Evolutionary conservation across 345 rosid genomes (phyloP), one percentile per base, ranked within the genome.

Genomic region (Streptanthus diversifolius): DNA sequence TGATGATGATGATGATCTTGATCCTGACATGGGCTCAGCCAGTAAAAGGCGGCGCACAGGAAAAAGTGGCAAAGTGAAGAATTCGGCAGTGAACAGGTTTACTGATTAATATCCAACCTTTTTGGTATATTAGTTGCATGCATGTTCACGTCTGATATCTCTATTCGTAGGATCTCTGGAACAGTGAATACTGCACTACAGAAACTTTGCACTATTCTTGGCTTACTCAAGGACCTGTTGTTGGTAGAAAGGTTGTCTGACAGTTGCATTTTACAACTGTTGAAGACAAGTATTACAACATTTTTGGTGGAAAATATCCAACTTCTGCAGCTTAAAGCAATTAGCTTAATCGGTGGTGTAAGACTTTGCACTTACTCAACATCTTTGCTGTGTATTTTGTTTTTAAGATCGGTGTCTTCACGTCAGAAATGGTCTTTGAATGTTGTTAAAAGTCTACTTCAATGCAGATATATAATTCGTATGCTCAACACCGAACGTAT

Each of bases 241-340:
- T 58, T 88, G 60, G 85, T 88, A 60, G 99, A 95, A 90, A 90
- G 80, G 80, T 79, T 95, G 67, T 95, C 99, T 54, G 99, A 95
- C 84, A 88, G 98, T 82, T 92, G 97, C 85, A 90, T 95, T 78
- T 76, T 95, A 51, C 99, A 95, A 80, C 82, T 95, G 75, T 79
- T 90, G 65, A 95, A 84, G 83, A 95, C 99, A 43, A 79, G 95
- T 85, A 80, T 85, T 68, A 83, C 97, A 4, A 90, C 86, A n/a
- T 83, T 92, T 83, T 76, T 90, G 86, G 99, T 95, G 82, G 99
- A 95, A 60, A 95, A 95, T 80, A 80, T 95, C 66, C 99, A 90
- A 77, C 90, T 95, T 73, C 80, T 95, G 87, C 99, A 95, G 79
- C 93, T 95, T 68, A 95, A 95, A 83, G 87, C 98, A 51, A 88